phyloP scores from a whole-genome alignment of 1,139 yeast genomes.

The Wickerhamomyces sp. region DNA sequence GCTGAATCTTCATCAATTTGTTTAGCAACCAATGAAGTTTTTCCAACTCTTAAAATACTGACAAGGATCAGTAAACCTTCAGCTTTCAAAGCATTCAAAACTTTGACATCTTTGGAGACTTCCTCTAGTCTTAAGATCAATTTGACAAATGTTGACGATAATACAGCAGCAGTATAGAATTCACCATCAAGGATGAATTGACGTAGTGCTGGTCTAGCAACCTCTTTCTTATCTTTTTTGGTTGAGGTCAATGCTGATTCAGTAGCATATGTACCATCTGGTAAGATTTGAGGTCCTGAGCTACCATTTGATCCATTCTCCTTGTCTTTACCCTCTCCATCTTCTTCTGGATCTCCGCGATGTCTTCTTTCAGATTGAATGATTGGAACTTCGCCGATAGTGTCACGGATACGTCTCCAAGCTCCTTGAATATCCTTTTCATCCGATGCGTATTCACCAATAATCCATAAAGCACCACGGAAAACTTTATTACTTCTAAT shows the following conservation, averaged over 20 bases:
- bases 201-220: slow-evolving; percentile 71
- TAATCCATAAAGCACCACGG: slow-evolving; percentile 92
- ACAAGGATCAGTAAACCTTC: slow-evolving; percentile 93
- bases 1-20: slow-evolving; percentile 93
- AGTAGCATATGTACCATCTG: slow-evolving; percentile 98
- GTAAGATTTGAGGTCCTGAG: slow-evolving; percentile 77
- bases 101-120: slow-evolving; percentile 46
- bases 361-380: slow-evolving; percentile 64
- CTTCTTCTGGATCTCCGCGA: slow-evolving; percentile 31
- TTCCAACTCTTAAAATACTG: slow-evolving; percentile 85
- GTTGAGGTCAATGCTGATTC: slow-evolving; percentile 74
- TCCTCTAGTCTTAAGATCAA: slow-evolving; percentile 74
- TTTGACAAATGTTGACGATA: slow-evolving; percentile 86
- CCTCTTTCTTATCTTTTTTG: slow-evolving; percentile 27
- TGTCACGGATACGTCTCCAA: slow-evolving; percentile 81
- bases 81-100: slow-evolving; percentile 82
- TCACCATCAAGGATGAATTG: slow-evolving; percentile 81
- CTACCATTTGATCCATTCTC: slow-evolving; percentile 31
- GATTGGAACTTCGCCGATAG: slow-evolving; percentile 91
- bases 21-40: slow-evolving; percentile 66
- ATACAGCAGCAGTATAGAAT: slow-evolving; percentile 83
- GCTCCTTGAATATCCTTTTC: slow-evolving; percentile 73
- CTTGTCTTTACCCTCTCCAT: slow-evolving; percentile 30
- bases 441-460: slow-evolving; percentile 84
- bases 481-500: slow-evolving; percentile 86